Evolutionary conservation across 805 yeast genomes (phyloP).

Genomic region (Candida nanaspora): DNA sequence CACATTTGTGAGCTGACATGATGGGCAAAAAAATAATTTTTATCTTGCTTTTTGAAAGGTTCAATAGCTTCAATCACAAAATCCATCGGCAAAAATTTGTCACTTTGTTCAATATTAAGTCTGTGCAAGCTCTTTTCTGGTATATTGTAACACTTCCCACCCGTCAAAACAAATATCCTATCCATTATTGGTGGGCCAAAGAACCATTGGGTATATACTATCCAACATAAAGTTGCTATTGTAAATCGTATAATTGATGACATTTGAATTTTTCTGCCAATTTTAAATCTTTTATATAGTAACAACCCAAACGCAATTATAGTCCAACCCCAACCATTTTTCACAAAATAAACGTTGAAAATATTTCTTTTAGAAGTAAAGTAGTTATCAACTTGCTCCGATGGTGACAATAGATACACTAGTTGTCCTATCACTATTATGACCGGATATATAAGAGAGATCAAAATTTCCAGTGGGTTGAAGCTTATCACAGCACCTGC

Average conservation of each 20-base stretch:
- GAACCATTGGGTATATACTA: constrained; percentile 79
- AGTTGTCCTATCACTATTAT: constrained; percentile 48
- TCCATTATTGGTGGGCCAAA: constrained; percentile 89
- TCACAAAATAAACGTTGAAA: constrained; percentile 70
- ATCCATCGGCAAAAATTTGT: constrained; percentile 8
- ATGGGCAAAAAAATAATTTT: constrained; percentile 11
- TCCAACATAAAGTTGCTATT: constrained; percentile 73
- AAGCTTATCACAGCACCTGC: not conserved
- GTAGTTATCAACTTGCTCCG: constrained; percentile 40
- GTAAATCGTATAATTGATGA: constrained; percentile 35
- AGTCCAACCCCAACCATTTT: constrained; percentile 94
- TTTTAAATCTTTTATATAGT: constrained; percentile 3
- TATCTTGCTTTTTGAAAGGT: constrained; percentile 1
- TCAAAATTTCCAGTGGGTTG: not conserved
- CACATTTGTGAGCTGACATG: constrained; percentile 34
- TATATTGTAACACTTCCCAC: constrained; percentile 61
- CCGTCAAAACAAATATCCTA: constrained; percentile 66
- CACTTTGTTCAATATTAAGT: not conserved
- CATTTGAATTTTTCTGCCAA: not conserved
- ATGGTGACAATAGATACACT: constrained; percentile 35
- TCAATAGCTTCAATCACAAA: constrained; percentile 5
- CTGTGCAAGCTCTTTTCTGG: constrained; percentile 7
- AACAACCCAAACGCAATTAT: constrained; percentile 29
- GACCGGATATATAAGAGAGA: constrained; percentile 23
- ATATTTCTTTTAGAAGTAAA: constrained; percentile 60